Conservation (phyloP, 352 stramenopile species). For the Nothophytophthora sp. region DNA sequence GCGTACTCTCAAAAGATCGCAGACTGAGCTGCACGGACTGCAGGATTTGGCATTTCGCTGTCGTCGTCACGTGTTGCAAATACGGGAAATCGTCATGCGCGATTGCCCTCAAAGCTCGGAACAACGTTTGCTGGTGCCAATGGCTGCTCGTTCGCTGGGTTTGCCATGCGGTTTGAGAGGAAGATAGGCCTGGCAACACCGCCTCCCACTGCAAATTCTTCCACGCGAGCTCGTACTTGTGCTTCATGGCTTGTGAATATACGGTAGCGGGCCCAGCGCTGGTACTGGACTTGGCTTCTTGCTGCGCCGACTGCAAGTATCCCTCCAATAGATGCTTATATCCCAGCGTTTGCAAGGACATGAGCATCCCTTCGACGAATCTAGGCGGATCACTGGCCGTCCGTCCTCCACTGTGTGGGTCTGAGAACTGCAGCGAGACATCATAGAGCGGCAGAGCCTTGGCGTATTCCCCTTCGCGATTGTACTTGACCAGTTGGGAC, state of each 20-base stretch:
- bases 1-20: slow-evolving; percentile 67
- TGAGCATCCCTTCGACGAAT: slow-evolving; percentile 55
- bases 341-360: slow-evolving; percentile 62
- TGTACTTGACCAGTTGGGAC: slow-evolving; percentile 76
- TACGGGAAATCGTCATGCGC: slow-evolving; percentile 49
- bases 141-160: slow-evolving; percentile 21
- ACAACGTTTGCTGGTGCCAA: slow-evolving; percentile 54
- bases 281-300: background rate
- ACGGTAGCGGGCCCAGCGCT: background rate
- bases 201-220: slow-evolving; percentile 76
- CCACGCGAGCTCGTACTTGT: slow-evolving; percentile 83
- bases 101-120: slow-evolving; percentile 56
- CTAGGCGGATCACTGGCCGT: slow-evolving; percentile 4
- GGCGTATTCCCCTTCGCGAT: slow-evolving; percentile 55
- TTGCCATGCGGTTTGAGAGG: background rate
- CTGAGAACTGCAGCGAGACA: slow-evolving; percentile 58
- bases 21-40: slow-evolving; percentile 58
- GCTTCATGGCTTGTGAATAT: slow-evolving; percentile 31
- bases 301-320: slow-evolving; percentile 46
- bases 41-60: slow-evolving; percentile 56
- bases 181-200: slow-evolving; percentile 27
- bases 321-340: slow-evolving; percentile 74
- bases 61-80: slow-evolving; percentile 31
- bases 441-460: slow-evolving; percentile 79
- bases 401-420: slow-evolving; percentile 2